phyloP scores from a whole-genome alignment of 352 stramenopile species.

The Phytophthora tubulina region DNA sequence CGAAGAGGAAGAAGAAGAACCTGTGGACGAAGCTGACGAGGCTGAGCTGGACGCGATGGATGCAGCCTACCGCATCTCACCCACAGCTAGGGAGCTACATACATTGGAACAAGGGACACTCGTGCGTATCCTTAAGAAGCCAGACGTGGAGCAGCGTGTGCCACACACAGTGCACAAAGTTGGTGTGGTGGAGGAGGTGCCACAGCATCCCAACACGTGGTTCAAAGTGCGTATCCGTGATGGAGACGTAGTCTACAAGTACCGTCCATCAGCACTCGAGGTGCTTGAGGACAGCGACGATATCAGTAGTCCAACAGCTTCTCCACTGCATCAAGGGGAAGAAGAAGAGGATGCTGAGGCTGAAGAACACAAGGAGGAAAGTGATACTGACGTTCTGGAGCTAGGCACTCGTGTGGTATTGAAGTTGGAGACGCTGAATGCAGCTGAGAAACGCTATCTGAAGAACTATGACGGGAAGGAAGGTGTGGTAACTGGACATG shows the following conservation, averaged over 20 bases:
- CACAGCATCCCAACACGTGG: conserved; percentile 89
- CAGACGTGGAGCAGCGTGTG: conserved; percentile 86
- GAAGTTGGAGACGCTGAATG: conserved; percentile 56
- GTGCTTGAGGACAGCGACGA: conserved; percentile 53
- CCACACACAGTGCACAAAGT: conserved; percentile 85
- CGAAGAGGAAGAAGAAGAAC: conserved; percentile 62
- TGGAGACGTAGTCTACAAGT: conserved; percentile 90
- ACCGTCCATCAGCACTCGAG: conserved; percentile 79
- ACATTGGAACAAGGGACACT: conserved; percentile 69
- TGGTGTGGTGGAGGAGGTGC: conserved; percentile 82
- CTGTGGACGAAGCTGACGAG: conserved; percentile 59
- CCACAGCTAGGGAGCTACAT: conserved; percentile 54
- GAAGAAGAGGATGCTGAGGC: conserved; percentile 42
- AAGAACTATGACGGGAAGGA: conserved; percentile 80
- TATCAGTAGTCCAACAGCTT: conserved; percentile 25
- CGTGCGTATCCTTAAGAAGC: conserved; percentile 74
- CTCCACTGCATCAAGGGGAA: conserved; percentile 36
- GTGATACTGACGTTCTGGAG: conserved; percentile 50
- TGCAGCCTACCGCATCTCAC: conserved; percentile 35
- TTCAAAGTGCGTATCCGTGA: conserved; percentile 87
- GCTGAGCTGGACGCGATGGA: conserved; percentile 43
- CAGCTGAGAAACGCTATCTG: conserved; percentile 60
- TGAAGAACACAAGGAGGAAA: conserved; percentile 62
- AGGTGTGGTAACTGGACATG: conserved; percentile 65
- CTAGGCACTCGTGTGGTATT: conserved; percentile 66